These are phyloP conservation scores for Simplicillium aogashimaense DNA, from an alignment of 2,329 filamentous ascomycete genomes.

Conservation along the genomic window DNA sequence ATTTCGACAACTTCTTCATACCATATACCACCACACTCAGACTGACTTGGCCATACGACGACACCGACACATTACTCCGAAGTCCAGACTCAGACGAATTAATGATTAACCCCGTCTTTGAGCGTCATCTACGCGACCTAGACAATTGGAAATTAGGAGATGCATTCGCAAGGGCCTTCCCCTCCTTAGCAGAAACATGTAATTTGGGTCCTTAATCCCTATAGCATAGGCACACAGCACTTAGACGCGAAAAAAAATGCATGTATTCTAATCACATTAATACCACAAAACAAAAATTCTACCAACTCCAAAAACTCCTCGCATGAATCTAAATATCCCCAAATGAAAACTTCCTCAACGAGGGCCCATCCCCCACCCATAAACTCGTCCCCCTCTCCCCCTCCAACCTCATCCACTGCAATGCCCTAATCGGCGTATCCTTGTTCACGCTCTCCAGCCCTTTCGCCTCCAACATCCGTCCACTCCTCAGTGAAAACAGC, in stretches of 20 bases:
- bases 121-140: slow-evolving; percentile 63
- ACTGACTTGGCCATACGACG: slow-evolving; percentile 78
- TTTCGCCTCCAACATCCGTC: slow-evolving; percentile 21
- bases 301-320: too few relatives aligned
- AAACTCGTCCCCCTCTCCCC: slow-evolving; percentile 25
- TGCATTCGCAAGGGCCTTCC: slow-evolving; percentile 56
- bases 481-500: slow-evolving; percentile 39
- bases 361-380: slow-evolving; percentile 29
- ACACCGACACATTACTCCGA: slow-evolving; percentile 57
- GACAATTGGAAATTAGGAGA: slow-evolving; percentile 76
- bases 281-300: too few relatives aligned
- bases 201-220: slow-evolving; percentile 6
- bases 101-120: slow-evolving; percentile 79
- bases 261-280: too few relatives aligned
- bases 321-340: slow-evolving; percentile 12
- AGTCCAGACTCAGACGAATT: slow-evolving; percentile 52
- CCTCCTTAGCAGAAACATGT: slow-evolving; percentile 25
- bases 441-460: slow-evolving; percentile 14
- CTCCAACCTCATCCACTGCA: slow-evolving; percentile 24
- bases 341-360: slow-evolving; percentile 34
- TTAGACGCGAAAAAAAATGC: too few relatives aligned
- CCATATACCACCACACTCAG: slow-evolving; percentile 68
- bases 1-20: slow-evolving; percentile 75
- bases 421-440: slow-evolving; percentile 24
- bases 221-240: too few relatives aligned